Base-by-base conservation (phyloP, 192 early-diverging fungal genomes). In the Backusella circina region DNA sequence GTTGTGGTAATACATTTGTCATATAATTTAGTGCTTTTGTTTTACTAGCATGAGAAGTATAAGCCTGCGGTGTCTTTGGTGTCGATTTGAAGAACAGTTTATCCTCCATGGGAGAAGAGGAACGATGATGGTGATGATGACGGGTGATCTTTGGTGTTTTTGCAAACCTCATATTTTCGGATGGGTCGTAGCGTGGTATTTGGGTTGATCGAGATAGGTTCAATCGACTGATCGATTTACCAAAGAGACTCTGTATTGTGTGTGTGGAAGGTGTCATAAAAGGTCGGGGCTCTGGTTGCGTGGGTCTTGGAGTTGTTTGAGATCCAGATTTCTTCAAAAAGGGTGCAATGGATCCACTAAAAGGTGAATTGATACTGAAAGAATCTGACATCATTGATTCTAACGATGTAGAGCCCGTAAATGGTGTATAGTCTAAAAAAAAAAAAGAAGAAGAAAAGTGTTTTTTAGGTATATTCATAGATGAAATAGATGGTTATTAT, bases 1-100 rank as follows among this genome's bases (percentile, higher is more conserved):
- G 26, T 13, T 78, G 71, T n/a, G 76, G 76, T 3, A 78, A 31
- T 23, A 68, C 69, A 70, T 51, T 35, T 38, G 54, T 72, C 76
- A 78, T 78, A 39, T 72, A 33, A 26, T 31, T 65, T 3, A 78
- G 41, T 12, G 69, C 51, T 16, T 71, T 35, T 16, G 65, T n/a
- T 67, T 61, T 61, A 28, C 26, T 61, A 3, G 54, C 54, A 12
- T 61, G 54, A 61, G 8, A 23, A 28, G 21, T 57, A 57, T 26
- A 57, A 7, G 21, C 9, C 54, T 67, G 65, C 35, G 65, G 65
- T 4, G 1, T 28, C 12, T 61, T 61, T 28, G 54, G 54, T 28
- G 54, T 61, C 54, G 26, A 61, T 8, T 61, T 61, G 26, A 61
- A 61, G 13, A n/a, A 2, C 30, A 35, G 15, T n/a, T 4, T 67